phyloP scores from a whole-genome alignment of 306 rosid species.

The Mimosa bimucronata region DNA sequence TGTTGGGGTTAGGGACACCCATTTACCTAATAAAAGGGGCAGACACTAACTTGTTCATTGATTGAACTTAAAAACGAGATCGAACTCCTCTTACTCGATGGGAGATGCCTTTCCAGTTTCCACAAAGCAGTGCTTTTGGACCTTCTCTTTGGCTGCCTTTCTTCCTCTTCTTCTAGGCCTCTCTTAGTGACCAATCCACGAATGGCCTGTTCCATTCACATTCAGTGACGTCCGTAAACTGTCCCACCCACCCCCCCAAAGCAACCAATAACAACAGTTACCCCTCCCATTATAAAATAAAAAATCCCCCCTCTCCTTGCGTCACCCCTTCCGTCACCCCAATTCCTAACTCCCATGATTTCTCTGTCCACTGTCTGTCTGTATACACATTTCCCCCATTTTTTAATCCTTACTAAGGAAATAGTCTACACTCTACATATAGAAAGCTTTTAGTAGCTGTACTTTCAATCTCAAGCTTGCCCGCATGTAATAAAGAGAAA shows the following conservation, averaged over 20 bases:
- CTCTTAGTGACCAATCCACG: background rate
- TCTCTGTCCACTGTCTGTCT: background rate
- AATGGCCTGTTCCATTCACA: background rate
- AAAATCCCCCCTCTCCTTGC: background rate
- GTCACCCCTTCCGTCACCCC: slow-evolving; percentile 76
- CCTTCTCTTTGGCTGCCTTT: background rate
- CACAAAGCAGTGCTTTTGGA: no score
- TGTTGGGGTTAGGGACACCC: background rate
- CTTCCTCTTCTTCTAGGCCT: background rate
- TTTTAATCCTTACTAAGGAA: no score
- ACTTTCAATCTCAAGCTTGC: no score
- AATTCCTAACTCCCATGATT: background rate
- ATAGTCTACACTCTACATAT: no score
- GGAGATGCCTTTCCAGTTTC: no score
- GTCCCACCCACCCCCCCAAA: background rate
- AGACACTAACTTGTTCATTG: no score
- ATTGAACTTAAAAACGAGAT: no score
- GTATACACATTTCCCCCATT: background rate
- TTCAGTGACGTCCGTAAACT: background rate
- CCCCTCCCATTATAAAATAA: background rate
- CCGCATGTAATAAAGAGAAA: no score
- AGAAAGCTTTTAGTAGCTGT: no score
- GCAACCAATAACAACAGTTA: background rate
- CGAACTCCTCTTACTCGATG: no score
- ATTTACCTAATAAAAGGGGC: no score